These are phyloP conservation scores for Pythium vanterpoolii DNA, from an alignment of 352 stramenopile species.

Conservation along the genomic window DNA sequence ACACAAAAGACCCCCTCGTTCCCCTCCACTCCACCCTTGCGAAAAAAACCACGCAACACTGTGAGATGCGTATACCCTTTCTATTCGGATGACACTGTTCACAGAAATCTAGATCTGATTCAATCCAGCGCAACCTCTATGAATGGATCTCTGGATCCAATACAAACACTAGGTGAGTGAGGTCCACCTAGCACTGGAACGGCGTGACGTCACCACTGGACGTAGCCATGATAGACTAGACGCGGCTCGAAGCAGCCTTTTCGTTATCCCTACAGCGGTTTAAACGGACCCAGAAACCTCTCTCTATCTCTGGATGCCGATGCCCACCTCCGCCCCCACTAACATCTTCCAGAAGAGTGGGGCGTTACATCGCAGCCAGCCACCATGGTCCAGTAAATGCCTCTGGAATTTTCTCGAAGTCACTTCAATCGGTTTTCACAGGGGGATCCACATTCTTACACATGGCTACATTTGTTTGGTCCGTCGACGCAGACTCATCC, in stretches of 20 bases:
- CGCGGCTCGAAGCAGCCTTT: too few species aligned
- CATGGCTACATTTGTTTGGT: slow-evolving; percentile 12
- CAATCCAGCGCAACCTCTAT: neutral
- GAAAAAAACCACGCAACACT: slow-evolving; percentile 7
- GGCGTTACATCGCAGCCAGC: slow-evolving; percentile 6
- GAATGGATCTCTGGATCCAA: slow-evolving; percentile 4
- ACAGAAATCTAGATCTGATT: neutral
- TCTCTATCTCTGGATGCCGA: too few species aligned
- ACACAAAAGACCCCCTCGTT: slow-evolving; percentile 1
- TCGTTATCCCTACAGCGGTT: too few species aligned
- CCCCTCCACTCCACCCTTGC: neutral
- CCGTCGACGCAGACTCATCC: neutral
- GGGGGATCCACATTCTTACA: neutral
- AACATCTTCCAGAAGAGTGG: too few species aligned
- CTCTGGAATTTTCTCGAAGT: slow-evolving; percentile 28
- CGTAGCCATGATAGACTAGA: too few species aligned
- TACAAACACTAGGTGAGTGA: slow-evolving; percentile 3
- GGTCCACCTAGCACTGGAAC: neutral
- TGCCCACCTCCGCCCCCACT: too few species aligned
- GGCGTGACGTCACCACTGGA: neutral
- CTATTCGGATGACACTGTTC: slow-evolving; percentile 3
- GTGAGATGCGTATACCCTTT: slow-evolving; percentile 8
- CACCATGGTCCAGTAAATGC: neutral
- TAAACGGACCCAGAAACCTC: too few species aligned
- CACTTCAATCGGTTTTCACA: slow-evolving; percentile 16